Evolutionary conservation across 2,329 filamentous ascomycete species (phyloP), one percentile per base, ranked within the genome.

Genomic region (Nothopassalora personata): DNA sequence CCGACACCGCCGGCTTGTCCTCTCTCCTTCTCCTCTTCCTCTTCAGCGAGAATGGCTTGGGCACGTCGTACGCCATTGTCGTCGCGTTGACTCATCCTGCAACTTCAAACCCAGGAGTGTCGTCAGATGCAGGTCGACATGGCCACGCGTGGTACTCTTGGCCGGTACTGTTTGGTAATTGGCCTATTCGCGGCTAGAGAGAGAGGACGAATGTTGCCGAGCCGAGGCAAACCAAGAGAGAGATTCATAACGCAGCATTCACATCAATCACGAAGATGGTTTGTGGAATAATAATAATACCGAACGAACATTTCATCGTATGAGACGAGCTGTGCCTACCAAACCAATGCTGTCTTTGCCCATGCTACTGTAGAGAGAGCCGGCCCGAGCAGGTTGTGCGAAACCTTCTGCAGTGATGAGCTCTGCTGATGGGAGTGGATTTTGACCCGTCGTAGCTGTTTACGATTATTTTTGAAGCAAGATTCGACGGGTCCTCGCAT

Each of bases 1-100:
- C 92, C 59, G 89, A 83, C 59, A 96, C 81, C 47, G 92, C 83
- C 7, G 88, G 82, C 73, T 89, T 91, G 73, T 94, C 78, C 56
- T 77, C 73, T 64, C 77, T 72, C 63, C 81, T 79, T 69, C 79
- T 78, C 65, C 80, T 77, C 64, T 81, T 78, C 65, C 80, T 77
- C 72, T 80, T 82, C 59, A 79, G 75, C 64, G 80, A 75, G 56
- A 77, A 76, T 34, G 74, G 68, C 60, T 66, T 71, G 53, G 75
- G 72, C 52, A 72, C 72, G 58, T 76, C 74, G 64, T 75, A 72
- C 61, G 76, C 76, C 79, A 81, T 81, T 54, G 56, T 67, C 60
- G 61, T 39, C 56, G 43, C 33, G 9, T 45, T 19, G 36, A 46
- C 31, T 18, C 46, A 3, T 27, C 46, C n/a, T n/a, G n/a, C 46